Evolutionary conservation across 768 basidiomycete genomes (phyloP), one percentile per base, ranked within the genome.

Genomic region (Hygrocybe coccinea): DNA sequence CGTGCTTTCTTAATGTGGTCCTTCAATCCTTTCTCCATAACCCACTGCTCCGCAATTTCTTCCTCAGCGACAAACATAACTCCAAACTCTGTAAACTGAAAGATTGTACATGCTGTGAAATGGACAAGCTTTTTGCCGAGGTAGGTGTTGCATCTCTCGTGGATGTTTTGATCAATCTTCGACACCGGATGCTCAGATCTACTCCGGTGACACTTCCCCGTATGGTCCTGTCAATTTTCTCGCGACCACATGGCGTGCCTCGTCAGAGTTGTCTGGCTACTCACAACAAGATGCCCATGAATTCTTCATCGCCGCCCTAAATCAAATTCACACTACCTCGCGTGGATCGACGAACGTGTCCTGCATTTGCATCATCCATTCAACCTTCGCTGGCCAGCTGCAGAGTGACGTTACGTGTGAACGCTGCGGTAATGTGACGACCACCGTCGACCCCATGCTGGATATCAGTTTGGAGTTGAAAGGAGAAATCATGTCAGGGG

Each of bases 271-370:
- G 24, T 83, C 91, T 4, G 95, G 94, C 2, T 92, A 97, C 64
- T 84, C 91, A 0, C 95, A 98, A 67, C 95, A 95, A 65, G 95
- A 97, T 58, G 91, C 92, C 2, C 92, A 95, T 75, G 87, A 91
- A 68, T 88, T 85, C 65, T 89, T 91, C 68, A 89, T 91, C 25
- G 79, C 86, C 15, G 81, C 85, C 0, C 75, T 97, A 22, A 94
- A 95, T 64, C 88, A 92, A 60, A 88, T 97, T 10, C 95, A 98
- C 67, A 75, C 77, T 17, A 88, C 83, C 36, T 87, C 86, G 10
- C 78, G 86, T 37, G 84, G 88, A 1, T 83, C 83, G 52, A 89
- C 86, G 10, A 84, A 87, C 62, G 76, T 87, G 22, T 82, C 84
- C 19, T 95, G 94, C 68, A 90, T 87, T 59, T 98, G 95, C 64